Evolutionary conservation across 2,329 filamentous ascomycete genomes (phyloP), one percentile per base, ranked within the genome.

Genomic region (Dactylonectria estremocensis): DNA sequence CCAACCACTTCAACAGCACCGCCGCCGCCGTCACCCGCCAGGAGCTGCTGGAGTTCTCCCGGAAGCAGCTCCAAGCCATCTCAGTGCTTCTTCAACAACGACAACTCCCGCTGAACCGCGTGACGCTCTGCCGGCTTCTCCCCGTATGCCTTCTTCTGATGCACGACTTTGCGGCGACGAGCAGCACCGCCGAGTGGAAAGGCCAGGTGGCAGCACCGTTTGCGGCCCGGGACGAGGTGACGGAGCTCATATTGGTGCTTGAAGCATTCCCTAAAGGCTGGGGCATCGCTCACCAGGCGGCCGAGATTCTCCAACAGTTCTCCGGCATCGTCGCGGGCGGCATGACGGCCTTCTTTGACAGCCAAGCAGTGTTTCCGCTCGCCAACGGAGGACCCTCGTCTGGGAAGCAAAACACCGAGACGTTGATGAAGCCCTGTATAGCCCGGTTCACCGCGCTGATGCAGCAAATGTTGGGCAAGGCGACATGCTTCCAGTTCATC

Each of bases 31-130:
- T 81, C 3, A 76, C 77, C 6, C 71, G 73, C 2, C 63, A 71
- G 14, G 81, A 83, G 63, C 74, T 84, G 20, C 74, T 83, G 7
- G 76, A 77, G 16, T 80, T 83, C 64, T 78, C 79, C 3, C 82
- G 81, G 46, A 83, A 83, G 57, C 82, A 84, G 56, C 74, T 85
- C 2, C 82, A 85, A 63, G 79, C 80, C 5, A 84, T 79, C 14
- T 79, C 81, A 6, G 80, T 80, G 5, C 77, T 84, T 1, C 78
- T 83, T 33, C 80, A 84, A 60, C 83, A 85, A 61, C 79, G 80
- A 1, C 82, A 83, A 61, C 74, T 85, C 1, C 83, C 83, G 0
- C 73, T 85, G 5, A 85, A 85, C 65, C 79, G 80, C 20, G 77
- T 84, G 2, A 83, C 83, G 0, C 70, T 85, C 2, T 82, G 78